Base-by-base conservation (phyloP, 2,329 filamentous ascomycete species). In the Fusarium hainanense region DNA sequence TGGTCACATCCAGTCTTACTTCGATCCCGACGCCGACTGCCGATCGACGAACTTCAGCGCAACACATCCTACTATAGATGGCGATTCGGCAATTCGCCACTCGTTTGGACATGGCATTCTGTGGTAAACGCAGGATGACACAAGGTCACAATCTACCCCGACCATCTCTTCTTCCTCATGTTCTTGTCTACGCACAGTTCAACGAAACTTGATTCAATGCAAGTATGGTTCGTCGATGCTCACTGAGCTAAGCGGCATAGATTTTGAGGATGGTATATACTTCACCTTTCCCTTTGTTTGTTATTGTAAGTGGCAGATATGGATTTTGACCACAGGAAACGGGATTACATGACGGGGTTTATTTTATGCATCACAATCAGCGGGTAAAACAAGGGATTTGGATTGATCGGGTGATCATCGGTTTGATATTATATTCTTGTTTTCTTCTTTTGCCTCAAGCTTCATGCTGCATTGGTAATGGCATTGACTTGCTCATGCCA, bases 291-390 rank as follows among this genome's bases (percentile, higher is more conserved):
- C 57, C 70, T 71, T 61, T 70, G 54, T 72, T 71, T 70, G 47
- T 72, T 72, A 55, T 70, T 65, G 50, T 54, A 68, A 52, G 69
- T 71, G 63, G 70, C 66, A 69, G 63, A 71, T 41, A 55, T 40
- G 63, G 57, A 46, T 58, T 59, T 67, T 65, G 70, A 63, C 59
- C 63, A 71, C 65, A 61, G 69, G 75, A 77, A 78, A 77, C 66
- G 73, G 75, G 66, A 52, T 70, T 66, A 77, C 64, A 80, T 64
- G 77, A 79, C 58, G 73, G 72, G 72, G 72, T 71, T 79, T 68
- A 77, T 80, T 71, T 79, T 68, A 77, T 80, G 79, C 80, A 82
- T 81, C 77, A 71, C 72, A 69, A 74, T 77, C 69, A 79, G 78
- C 77, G 78, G 77, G 75, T 74, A 78, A 77, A 79, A 77, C 41